A percentile compares a stretch with the other conserved stretches of the same genome.
Evolutionary conservation across 2,329 filamentous ascomycete species (phyloP).

Genomic region (Daldinia sp.): DNA sequence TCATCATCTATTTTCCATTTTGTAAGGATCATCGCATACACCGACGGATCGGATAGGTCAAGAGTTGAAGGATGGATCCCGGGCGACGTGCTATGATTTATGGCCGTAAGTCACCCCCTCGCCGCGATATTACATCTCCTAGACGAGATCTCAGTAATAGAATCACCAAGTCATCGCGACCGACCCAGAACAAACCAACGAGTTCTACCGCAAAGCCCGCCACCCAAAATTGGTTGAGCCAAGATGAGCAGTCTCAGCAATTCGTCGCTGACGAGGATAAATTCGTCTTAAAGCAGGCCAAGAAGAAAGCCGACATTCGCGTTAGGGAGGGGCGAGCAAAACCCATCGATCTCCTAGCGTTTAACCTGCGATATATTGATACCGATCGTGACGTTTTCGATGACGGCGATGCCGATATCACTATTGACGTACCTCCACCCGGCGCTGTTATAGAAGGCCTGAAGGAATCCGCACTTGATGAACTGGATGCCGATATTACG

Average conservation of each 20-base stretch:
- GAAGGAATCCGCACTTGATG: constrained; percentile 70
- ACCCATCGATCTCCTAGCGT: constrained; percentile 92
- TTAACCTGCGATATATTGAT: constrained; percentile 89
- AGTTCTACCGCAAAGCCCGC: too few species aligned
- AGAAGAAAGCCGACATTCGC: constrained; percentile 96
- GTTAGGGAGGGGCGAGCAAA: constrained; percentile 90
- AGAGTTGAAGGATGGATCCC: constrained; percentile 58
- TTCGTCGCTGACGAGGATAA: constrained; percentile 96
- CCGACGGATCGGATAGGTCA: not conserved
- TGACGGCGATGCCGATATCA: constrained; percentile 77
- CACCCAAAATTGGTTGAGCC: constrained; percentile 63
- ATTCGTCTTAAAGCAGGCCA: constrained; percentile 95
- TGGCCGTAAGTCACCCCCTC: constrained; percentile 54
- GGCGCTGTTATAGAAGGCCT: constrained; percentile 81
- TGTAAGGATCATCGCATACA: not conserved
- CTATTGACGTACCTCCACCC: constrained; percentile 80
- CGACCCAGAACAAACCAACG: constrained; percentile 42
- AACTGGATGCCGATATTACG: constrained; percentile 82
- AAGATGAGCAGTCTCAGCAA: constrained; percentile 79
- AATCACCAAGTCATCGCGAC: constrained; percentile 60
- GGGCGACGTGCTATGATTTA: constrained; percentile 63
- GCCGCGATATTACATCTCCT: constrained; percentile 62
- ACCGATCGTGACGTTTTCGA: constrained; percentile 85
- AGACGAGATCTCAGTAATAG: constrained; percentile 64
- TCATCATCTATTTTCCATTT: not conserved